A percentile compares a stretch with the other conserved stretches of the same genome.
phyloP scores from a whole-genome alignment of 208 protist genomes.

The Crithidia thermophila region DNA sequence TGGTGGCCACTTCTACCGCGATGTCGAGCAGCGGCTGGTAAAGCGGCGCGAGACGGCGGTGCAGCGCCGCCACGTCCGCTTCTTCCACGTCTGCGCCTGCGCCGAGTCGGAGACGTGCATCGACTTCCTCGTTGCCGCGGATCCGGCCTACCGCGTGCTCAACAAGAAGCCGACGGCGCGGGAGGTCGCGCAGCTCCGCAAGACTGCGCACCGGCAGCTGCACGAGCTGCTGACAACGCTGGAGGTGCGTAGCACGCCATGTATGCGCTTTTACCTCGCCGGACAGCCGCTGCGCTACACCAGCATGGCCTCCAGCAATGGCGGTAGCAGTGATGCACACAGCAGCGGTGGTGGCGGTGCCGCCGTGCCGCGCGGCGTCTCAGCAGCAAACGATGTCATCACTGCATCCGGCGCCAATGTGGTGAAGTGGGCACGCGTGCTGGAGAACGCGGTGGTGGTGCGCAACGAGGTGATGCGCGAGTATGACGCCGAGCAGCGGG shows the following conservation, averaged over 20 bases:
- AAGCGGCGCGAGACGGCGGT: conserved; percentile 24
- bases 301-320: conserved; percentile 19
- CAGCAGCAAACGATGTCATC: conserved; percentile 39
- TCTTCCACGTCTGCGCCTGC: conserved; percentile 82
- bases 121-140: conserved; percentile 54
- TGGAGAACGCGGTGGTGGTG: conserved; percentile 77
- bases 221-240: conserved; percentile 62
- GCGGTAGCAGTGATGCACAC: too few species aligned
- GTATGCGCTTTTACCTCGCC: conserved; percentile 76
- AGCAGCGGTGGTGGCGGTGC: not conserved
- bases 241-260: conserved; percentile 72
- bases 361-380: conserved; percentile 21
- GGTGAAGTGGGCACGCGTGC: conserved; percentile 66
- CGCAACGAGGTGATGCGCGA: conserved; percentile 73
- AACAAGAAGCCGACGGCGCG: conserved; percentile 52
- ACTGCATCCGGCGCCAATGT: conserved; percentile 60
- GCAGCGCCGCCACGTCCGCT: conserved; percentile 73
- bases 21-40: conserved; percentile 56
- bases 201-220: conserved; percentile 63
- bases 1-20: conserved; percentile 40
- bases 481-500: conserved; percentile 61
- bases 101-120: conserved; percentile 71
- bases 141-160: conserved; percentile 56
- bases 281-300: conserved; percentile 67
- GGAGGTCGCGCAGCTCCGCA: conserved; percentile 57